These are phyloP conservation scores for Peronosclerospora sorghi DNA, from an alignment of 352 stramenopile species.

Conservation along the genomic window DNA sequence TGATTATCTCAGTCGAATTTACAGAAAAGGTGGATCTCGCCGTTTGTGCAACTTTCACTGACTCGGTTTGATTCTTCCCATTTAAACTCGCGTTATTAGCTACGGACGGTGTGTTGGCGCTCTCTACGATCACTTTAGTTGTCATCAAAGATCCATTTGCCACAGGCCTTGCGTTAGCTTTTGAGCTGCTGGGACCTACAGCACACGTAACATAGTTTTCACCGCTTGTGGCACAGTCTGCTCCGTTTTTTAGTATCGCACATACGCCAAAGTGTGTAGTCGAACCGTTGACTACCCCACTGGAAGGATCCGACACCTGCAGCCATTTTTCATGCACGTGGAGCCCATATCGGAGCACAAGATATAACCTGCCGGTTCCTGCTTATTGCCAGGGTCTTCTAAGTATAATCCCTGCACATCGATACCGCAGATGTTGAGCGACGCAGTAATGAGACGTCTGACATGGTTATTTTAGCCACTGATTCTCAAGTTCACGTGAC, in stretches of 20 bases:
- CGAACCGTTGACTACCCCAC: constrained; percentile 8
- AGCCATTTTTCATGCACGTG: constrained; percentile 24
- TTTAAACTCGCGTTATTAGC: constrained; percentile 2
- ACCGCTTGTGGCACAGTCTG: constrained; percentile 15
- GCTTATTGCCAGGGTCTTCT: constrained; percentile 19
- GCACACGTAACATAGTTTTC: constrained; percentile 20
- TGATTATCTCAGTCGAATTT: constrained; percentile 12
- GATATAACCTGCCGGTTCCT: constrained; percentile 17
- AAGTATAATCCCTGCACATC: constrained; percentile 22
- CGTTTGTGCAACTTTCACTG: neutral
- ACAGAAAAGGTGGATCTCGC: constrained; percentile 7
- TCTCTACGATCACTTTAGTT: constrained; percentile 12
- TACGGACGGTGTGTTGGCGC: neutral
- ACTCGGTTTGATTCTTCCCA: neutral
- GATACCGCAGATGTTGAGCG: constrained; percentile 14
- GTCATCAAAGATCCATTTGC: neutral
- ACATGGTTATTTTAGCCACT: too few relatives aligned
- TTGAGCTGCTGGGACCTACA: constrained; percentile 2
- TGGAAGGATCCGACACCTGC: constrained; percentile 16
- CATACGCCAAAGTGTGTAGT: constrained; percentile 24
- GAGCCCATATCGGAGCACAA: constrained; percentile 21
- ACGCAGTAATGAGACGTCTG: too few relatives aligned
- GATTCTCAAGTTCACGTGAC: too few relatives aligned
- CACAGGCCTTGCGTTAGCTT: constrained; percentile 1
- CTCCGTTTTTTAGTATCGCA: constrained; percentile 11